phyloP scores from a whole-genome alignment of 1,139 yeast species.

The Scheffersomyces insectosa region DNA sequence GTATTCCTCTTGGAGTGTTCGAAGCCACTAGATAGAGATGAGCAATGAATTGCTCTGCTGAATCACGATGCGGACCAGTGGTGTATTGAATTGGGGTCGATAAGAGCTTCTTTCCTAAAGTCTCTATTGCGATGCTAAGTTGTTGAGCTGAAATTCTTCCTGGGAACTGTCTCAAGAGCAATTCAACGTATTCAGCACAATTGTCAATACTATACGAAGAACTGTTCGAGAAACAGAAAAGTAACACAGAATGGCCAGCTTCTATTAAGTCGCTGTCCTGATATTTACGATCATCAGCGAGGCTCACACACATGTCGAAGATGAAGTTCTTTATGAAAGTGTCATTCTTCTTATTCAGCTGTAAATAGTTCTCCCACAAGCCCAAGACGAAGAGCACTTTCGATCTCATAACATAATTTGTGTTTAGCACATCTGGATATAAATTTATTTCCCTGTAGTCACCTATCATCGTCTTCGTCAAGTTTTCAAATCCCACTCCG shows the following conservation, averaged over 20 bases:
- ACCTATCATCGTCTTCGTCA: slow-evolving; percentile 43
- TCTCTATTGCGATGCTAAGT: slow-evolving; percentile 57
- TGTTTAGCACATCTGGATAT: slow-evolving; percentile 32
- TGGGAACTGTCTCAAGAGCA: slow-evolving; percentile 56
- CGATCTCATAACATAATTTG: slow-evolving; percentile 41
- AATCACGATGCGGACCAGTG: slow-evolving; percentile 18
- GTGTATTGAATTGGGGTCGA: slow-evolving; percentile 39
- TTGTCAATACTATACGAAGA: slow-evolving; percentile 26
- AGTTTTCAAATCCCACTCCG: slow-evolving; percentile 29
- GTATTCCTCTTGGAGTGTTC: slow-evolving; percentile 30
- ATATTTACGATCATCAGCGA: slow-evolving; percentile 36
- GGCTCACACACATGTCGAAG: slow-evolving; percentile 42
- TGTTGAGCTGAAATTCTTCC: slow-evolving; percentile 54
- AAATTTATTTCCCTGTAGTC: slow-evolving; percentile 40
- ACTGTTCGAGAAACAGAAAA: slow-evolving; percentile 41
- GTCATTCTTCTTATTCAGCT: slow-evolving; percentile 24
- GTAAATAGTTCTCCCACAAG: slow-evolving; percentile 57
- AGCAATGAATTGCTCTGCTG: slow-evolving; percentile 42
- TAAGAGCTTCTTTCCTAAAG: slow-evolving; percentile 53
- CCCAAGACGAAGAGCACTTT: slow-evolving; percentile 59
- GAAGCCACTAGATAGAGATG: slow-evolving; percentile 40
- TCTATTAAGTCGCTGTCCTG: slow-evolving; percentile 49
- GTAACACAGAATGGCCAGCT: slow-evolving; percentile 66
- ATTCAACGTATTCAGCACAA: slow-evolving; percentile 34
- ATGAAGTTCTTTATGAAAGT: slow-evolving; percentile 34